phyloP scores from a whole-genome alignment of 495 filamentous ascomycete genomes.

The Xylaria flabelliformis region DNA sequence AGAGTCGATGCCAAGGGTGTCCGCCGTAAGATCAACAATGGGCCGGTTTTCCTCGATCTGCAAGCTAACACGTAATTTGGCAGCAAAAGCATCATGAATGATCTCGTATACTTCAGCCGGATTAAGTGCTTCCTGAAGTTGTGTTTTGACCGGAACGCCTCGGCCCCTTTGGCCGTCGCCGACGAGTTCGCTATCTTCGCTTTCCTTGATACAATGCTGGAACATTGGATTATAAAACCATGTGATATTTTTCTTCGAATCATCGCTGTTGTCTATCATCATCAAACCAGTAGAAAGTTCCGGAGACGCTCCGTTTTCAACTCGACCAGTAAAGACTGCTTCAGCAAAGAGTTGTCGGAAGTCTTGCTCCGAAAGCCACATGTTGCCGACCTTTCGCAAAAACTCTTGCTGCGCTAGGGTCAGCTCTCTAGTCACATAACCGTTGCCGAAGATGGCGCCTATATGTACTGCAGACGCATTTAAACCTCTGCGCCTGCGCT shows the following conservation, averaged over 20 bases:
- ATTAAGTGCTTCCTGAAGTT: constrained; percentile 3
- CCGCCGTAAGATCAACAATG: background rate
- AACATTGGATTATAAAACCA: constrained; percentile 18
- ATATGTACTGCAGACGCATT: constrained; percentile 54
- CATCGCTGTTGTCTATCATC: background rate
- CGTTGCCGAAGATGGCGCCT: constrained; percentile 49
- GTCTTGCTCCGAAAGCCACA: constrained; percentile 31
- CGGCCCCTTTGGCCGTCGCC: background rate
- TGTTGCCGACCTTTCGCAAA: constrained; percentile 34
- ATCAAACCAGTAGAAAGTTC: constrained; percentile 25
- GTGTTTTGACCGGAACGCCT: constrained; percentile 10
- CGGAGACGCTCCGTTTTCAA: constrained; percentile 6
- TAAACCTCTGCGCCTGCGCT: constrained; percentile 29
- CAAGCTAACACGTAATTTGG: background rate
- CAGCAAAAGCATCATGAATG: constrained; percentile 7
- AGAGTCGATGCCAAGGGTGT: constrained; percentile 29
- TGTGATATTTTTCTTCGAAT: constrained; percentile 3
- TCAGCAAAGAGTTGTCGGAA: constrained; percentile 34
- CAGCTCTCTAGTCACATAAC: constrained; percentile 43
- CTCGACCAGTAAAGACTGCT: constrained; percentile 27
- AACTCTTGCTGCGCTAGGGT: constrained; percentile 33
- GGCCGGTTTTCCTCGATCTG: background rate
- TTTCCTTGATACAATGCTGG: constrained; percentile 8
- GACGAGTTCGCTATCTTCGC: background rate
- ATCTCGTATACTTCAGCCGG: constrained; percentile 28